These are phyloP conservation scores for Aspergillus carlsbadensis DNA, from an alignment of 495 filamentous ascomycete genomes.

Conservation along the genomic window DNA sequence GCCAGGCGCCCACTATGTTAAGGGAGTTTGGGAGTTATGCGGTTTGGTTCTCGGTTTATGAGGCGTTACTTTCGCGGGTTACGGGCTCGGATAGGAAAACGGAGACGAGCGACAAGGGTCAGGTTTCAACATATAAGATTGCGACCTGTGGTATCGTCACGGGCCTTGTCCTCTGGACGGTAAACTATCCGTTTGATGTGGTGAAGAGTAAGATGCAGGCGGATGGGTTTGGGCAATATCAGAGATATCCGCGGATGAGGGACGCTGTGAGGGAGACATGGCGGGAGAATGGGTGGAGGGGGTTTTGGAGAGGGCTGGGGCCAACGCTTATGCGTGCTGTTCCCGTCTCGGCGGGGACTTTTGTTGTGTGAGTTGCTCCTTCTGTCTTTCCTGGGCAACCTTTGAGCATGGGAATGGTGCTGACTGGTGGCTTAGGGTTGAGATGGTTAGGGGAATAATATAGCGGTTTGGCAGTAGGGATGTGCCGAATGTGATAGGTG, in stretches of 20 bases:
- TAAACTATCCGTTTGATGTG: conserved; percentile 85
- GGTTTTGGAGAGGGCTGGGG: conserved; percentile 85
- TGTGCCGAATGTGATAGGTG: too few relatives aligned
- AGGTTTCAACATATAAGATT: conserved; percentile 9
- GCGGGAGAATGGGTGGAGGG: conserved; percentile 53
- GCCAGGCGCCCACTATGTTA: conserved; percentile 56
- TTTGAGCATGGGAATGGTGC: too few relatives aligned
- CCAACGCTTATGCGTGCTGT: conserved; percentile 82
- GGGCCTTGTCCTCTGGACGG: conserved; percentile 80
- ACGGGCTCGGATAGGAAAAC: neutral
- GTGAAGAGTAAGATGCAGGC: conserved; percentile 96
- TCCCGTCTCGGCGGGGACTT: conserved; percentile 51
- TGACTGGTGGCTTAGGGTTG: neutral
- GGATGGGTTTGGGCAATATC: conserved; percentile 65
- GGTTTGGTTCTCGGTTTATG: conserved; percentile 13
- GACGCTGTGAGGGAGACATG: conserved; percentile 76
- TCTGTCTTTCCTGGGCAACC: neutral
- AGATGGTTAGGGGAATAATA: too few relatives aligned
- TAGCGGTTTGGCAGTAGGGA: too few relatives aligned
- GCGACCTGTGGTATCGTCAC: conserved; percentile 36
- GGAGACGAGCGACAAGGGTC: neutral
- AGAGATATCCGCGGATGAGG: conserved; percentile 62
- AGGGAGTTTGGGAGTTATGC: conserved; percentile 12
- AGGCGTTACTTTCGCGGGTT: neutral
- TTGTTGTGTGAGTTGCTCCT: conserved; percentile 9